Base-by-base conservation (phyloP, 1,284 basidiomycete genomes). In the Golubevia sp. region DNA sequence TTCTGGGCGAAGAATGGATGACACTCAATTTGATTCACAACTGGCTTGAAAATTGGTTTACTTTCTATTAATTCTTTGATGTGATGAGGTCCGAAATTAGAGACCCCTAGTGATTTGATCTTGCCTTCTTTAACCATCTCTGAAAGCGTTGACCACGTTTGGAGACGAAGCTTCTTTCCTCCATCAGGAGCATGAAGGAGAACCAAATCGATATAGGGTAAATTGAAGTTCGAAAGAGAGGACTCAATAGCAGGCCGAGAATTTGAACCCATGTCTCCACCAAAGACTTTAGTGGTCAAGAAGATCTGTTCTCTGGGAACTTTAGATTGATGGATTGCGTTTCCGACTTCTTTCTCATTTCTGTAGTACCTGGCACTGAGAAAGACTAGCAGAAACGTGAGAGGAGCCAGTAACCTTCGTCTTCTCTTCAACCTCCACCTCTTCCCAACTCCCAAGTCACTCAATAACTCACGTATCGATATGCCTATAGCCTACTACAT, bases 401-500 rank as follows among this genome's bases (percentile, higher is more conserved):
- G 21, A 2, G 27, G 30, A 23, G 11, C 4, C 4, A 20, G 30
- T 4, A 11, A 11, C 24, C 7, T 30, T 26, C 25, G 18, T 5
- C n/a, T 18, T 26, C 3, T 30, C 48, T 20, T 20, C 54, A 21
- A 21, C n/a, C 54, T 44, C 54, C 26, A 30, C 54, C 26, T 20
- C 8, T 8, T 24, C 23, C 8, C 8, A 8, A 27, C 23, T 8
- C 20, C 8, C 20, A 24, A 8, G 44, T 68, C 67, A n/a, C 34
- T 25, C 56, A 6, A 25, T 56, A 50, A 63, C 61, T 15, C 61
- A 64, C 21, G 51, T 56, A 52, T 68, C 67, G 38, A 69, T 48
- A 60, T 61, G 34, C 0, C 65, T 58, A 50, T 72, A 72, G 7
- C 70, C 70, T 0, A 54, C 60, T 7, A 59, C 61, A 57, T 67